These are phyloP conservation scores for Kalanchoe fedtschenkoi DNA, from an alignment of 164 flowering plant species.

Conservation along the genomic window DNA sequence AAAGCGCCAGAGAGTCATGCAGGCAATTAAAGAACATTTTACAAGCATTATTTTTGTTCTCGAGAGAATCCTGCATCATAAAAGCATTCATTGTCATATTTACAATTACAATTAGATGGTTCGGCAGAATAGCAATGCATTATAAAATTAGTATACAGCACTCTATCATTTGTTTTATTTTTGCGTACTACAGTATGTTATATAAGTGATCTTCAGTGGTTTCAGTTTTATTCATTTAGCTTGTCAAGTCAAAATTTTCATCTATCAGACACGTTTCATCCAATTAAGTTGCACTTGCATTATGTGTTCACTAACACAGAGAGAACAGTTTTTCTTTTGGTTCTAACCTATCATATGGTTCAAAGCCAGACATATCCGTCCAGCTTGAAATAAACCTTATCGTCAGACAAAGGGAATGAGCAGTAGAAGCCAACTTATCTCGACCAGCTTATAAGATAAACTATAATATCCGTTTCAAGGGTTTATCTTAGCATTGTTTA, in stretches of 20 bases:
- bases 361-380: not conserved
- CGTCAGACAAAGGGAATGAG: not conserved
- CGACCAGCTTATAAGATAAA: not conserved
- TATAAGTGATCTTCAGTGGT: too few relatives aligned
- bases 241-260: not conserved
- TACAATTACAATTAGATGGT: not conserved
- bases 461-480: not conserved
- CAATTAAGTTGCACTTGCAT: too few relatives aligned
- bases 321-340: not conserved
- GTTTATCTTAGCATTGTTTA: too few relatives aligned
- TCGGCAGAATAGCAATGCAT: not conserved
- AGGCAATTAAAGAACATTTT: constrained; percentile 50
- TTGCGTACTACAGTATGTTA: not conserved
- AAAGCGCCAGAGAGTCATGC: constrained; percentile 59
- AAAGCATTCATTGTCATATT: constrained; percentile 2
- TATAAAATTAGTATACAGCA: too few relatives aligned
- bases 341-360: not conserved
- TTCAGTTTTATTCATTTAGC: too few relatives aligned
- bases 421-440: not conserved
- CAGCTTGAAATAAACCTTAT: not conserved
- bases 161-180: not conserved
- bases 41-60: constrained; percentile 57
- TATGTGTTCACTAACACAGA: not conserved
- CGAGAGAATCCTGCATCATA: constrained; percentile 56
- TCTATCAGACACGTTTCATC: not conserved